Evolutionary conservation across 2,329 filamentous ascomycete species (phyloP), one percentile per base, ranked within the genome.

Genomic region (Clonostachys rhizophaga): DNA sequence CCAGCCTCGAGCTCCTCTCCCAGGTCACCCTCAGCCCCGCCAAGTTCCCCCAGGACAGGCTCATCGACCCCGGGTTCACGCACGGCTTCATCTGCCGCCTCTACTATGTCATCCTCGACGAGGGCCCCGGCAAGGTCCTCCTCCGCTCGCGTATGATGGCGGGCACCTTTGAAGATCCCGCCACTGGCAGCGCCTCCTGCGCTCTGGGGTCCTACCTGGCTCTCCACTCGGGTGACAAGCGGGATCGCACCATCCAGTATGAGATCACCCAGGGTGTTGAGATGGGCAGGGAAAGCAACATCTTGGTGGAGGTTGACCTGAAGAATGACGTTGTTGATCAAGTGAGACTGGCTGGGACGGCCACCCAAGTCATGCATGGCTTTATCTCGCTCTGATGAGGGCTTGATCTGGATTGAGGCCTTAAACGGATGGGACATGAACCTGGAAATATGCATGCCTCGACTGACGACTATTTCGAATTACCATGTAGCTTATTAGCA

Each of bases 221-320:
- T 5, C 57, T 78, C 45, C 60, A 61, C n/a, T 66, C 67, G 45
- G 60, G 59, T 41, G 44, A 39, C 40, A 14, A 6, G 17, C 52
- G 55, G 54, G 40, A 58, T 51, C n/a, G 60, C 56, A 47, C 52
- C 42, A 60, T 60, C 41, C 66, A 61, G 46, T 83, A 78, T 53
- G 67, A 73, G 48, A 66, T 87, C 51, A 77, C 77, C 49, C 84
- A 87, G 65, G 84, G 83, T 1, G 79, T 86, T 10, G 83, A 87
- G 64, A 86, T 87, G 78, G 83, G 81, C 6, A 65, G 81, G 52
- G 66, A 66, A 60, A 81, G 78, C 55, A 65, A 73, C 43, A 79
- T 81, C 43, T 55, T 61, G 37, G 71, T 80, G 35, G 68, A 75
- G 47, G 67, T 76, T n/a, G 52, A 49, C 35, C 45, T 62, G 36